A percentile compares a stretch with the other conserved stretches of the same genome.
Conservation (phyloP, 2,329 filamentous ascomycete species). For the Teratosphaeria zuluensis region DNA sequence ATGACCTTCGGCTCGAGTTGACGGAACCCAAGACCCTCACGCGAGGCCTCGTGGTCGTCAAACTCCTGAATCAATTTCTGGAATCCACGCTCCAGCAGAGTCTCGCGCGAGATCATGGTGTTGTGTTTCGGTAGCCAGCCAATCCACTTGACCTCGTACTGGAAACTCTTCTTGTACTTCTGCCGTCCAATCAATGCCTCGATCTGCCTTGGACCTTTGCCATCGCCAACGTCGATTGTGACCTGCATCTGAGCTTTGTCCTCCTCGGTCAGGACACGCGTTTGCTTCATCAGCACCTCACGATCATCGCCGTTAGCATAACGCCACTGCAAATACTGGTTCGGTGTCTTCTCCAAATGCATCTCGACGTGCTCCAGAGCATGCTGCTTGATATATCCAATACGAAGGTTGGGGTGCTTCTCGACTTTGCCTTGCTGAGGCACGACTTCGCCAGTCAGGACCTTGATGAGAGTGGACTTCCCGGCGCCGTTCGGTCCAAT, state of each 20-base stretch:
- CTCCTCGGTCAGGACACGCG: conserved; percentile 73
- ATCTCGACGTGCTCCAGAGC: conserved; percentile 98
- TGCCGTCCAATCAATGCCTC: conserved; percentile 90
- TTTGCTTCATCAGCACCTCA: conserved; percentile 96
- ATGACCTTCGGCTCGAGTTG: conserved; percentile 88
- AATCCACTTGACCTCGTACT: conserved; percentile 96
- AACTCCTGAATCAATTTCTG: conserved; percentile 94
- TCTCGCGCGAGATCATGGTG: conserved; percentile 86
- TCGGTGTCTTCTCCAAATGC: conserved; percentile 98
- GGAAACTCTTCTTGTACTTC: conserved; percentile 98
- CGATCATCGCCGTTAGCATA: conserved; percentile 96
- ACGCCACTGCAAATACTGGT: conserved; percentile 97
- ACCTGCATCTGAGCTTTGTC: conserved; percentile 91
- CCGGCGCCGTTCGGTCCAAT: conserved; percentile 96
- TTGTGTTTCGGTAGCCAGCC: conserved; percentile 86
- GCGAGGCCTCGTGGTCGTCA: conserved; percentile 96
- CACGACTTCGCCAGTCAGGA: conserved; percentile 85
- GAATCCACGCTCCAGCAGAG: conserved; percentile 75
- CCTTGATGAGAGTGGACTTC: conserved; percentile 96
- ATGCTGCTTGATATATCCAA: conserved; percentile 99
- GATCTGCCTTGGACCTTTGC: conserved; percentile 64
- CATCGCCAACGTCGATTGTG: conserved; percentile 73
- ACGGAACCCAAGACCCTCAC: conserved; percentile 94
- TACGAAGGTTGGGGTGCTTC: conserved; percentile 97
- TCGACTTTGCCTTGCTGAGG: conserved; percentile 79